Percentiles rank a stretch among this genome's conserved stretches.
Evolutionary conservation across 202 grass and related monocot genomes (phyloP).

Genomic region (Thinopyrum obtusiflorum): DNA sequence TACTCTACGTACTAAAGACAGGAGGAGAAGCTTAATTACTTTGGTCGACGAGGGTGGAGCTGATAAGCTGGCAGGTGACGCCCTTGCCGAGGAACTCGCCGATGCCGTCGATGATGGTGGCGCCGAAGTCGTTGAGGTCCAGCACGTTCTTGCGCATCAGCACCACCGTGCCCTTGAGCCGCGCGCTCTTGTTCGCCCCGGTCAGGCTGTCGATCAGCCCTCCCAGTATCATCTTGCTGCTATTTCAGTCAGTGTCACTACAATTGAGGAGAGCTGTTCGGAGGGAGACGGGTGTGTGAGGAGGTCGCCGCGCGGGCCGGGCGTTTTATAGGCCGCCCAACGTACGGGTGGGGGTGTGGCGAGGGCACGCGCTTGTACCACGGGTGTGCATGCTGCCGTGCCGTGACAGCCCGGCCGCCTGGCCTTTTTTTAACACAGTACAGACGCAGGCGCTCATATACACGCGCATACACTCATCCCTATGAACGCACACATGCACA

Average conservation of each 20-base stretch:
- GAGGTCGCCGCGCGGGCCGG: not conserved
- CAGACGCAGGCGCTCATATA: too few species aligned
- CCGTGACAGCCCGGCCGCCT: too few species aligned
- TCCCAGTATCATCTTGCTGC: conserved; percentile 19
- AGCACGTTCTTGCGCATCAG: conserved; percentile 81
- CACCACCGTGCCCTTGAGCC: conserved; percentile 52
- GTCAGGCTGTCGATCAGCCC: conserved; percentile 42
- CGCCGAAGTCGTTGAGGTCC: conserved; percentile 68
- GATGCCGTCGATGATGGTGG: conserved; percentile 59
- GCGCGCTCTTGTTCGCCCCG: conserved; percentile 30
- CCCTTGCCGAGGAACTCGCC: conserved; percentile 57
- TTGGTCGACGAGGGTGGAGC: conserved; percentile 60
- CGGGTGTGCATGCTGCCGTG: too few species aligned
- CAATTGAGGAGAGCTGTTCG: too few species aligned
- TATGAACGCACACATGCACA: too few species aligned
- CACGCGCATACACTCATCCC: too few species aligned
- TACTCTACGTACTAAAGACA: not conserved
- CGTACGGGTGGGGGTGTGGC: too few species aligned
- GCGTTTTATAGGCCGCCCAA: not conserved
- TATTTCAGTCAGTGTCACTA: not conserved
- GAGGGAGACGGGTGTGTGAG: too few species aligned
- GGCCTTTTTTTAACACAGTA: too few species aligned
- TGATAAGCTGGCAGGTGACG: conserved; percentile 78
- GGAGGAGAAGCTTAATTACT: conserved; percentile 8
- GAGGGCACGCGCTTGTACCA: too few species aligned